phyloP scores from a whole-genome alignment of 2,329 filamentous ascomycete species.

The Alternaria sp. region DNA sequence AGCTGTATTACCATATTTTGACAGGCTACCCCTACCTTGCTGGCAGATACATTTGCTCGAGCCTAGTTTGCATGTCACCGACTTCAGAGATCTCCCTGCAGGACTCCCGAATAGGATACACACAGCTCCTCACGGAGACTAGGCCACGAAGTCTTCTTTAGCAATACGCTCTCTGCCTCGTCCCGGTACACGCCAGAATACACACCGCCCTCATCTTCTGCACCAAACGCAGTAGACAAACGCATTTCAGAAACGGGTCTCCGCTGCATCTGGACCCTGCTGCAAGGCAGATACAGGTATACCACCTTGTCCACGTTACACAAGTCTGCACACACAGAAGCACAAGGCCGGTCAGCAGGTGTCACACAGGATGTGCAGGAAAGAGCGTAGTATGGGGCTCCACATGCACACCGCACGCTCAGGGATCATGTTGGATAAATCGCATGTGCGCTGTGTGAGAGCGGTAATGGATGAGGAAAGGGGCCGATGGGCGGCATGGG shows the following conservation, averaged over 20 bases:
- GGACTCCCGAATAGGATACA: background rate
- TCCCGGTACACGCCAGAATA: slow-evolving; percentile 2
- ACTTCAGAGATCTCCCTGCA: background rate
- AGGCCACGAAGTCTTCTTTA: background rate
- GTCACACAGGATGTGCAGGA: slow-evolving; percentile 1
- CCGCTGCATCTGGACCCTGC: slow-evolving; percentile 12
- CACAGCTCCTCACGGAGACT: background rate
- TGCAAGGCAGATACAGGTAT: background rate
- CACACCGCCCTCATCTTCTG: slow-evolving; percentile 3
- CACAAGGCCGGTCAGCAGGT: slow-evolving; percentile 8
- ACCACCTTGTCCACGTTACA: background rate
- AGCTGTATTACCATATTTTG: slow-evolving; percentile 1
- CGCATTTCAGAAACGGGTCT: slow-evolving; percentile 5
- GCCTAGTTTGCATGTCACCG: background rate
- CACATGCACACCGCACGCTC: background rate
- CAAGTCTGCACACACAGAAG: background rate
- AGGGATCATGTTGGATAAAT: background rate
- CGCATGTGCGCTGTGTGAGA: background rate
- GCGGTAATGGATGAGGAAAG: background rate
- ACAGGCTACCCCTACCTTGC: background rate
- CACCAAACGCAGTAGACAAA: slow-evolving; percentile 12
- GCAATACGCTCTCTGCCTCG: background rate
- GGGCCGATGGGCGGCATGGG: slow-evolving; percentile 1
- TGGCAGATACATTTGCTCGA: slow-evolving; percentile 1
- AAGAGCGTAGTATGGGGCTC: slow-evolving; percentile 2